Evolutionary conservation across 2,329 filamentous ascomycete genomes (phyloP).

Genomic region (Calonectria pseudoturangicola): DNA sequence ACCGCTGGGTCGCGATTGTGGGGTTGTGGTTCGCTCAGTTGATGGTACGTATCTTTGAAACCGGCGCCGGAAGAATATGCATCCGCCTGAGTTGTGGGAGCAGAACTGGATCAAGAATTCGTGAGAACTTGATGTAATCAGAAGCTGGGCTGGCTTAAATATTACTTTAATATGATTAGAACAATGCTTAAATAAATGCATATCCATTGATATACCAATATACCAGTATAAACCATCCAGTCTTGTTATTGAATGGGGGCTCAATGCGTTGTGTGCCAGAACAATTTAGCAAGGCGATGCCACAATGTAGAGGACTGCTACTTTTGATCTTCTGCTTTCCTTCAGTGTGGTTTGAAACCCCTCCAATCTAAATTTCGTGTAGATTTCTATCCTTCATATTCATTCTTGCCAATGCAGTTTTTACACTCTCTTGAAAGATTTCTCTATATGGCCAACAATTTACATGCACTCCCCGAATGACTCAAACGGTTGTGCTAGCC

Average conservation of each 20-base stretch:
- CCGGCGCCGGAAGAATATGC: neutral
- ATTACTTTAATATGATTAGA: neutral
- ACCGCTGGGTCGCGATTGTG: constrained; percentile 12
- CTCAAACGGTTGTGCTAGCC: constrained; percentile 20
- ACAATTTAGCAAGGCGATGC: neutral
- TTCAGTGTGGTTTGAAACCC: too few species aligned
- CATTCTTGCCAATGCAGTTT: neutral
- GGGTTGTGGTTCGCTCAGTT: neutral
- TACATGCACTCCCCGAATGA: constrained; percentile 23
- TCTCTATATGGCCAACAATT: too few species aligned
- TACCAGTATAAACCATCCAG: neutral
- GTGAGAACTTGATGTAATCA: neutral
- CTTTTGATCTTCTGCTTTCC: neutral
- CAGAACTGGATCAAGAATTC: neutral
- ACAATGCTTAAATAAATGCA: neutral
- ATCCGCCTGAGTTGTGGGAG: neutral
- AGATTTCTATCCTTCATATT: neutral
- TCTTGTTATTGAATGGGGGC: neutral
- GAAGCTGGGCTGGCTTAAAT: neutral
- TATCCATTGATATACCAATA: neutral
- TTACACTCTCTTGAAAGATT: neutral
- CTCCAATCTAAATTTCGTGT: too few species aligned
- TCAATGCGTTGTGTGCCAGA: neutral
- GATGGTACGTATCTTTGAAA: neutral
- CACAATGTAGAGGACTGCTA: neutral